Percentiles rank a stretch among this genome's conserved stretches.
Evolutionary conservation across 2,329 filamentous ascomycete genomes (phyloP).

Genomic region (Arthrocladium fulminans): DNA sequence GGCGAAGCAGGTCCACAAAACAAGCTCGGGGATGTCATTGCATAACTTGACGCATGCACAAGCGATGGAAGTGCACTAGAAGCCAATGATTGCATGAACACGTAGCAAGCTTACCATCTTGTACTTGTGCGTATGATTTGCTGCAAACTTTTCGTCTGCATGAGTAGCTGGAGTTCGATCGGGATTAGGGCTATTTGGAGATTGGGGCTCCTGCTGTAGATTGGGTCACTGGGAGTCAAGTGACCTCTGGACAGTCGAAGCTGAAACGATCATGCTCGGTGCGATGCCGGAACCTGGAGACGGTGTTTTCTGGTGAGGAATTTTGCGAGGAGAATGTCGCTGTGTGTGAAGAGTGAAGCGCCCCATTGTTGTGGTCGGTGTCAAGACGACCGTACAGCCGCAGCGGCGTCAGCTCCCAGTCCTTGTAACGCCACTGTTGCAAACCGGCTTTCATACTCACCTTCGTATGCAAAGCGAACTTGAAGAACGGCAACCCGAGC

Average conservation of each 20-base stretch:
- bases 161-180: background rate
- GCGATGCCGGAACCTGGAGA: background rate
- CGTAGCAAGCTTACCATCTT: background rate
- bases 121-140: background rate
- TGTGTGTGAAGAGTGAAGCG: too few species aligned
- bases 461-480: too few species aligned
- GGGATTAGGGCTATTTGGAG: background rate
- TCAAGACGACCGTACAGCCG: background rate
- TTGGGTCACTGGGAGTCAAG: background rate
- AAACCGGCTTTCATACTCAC: too few species aligned
- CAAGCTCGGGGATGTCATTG: background rate
- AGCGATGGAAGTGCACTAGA: background rate
- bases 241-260: background rate
- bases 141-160: background rate
- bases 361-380: background rate
- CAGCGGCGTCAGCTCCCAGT: background rate
- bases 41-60: background rate
- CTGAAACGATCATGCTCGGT: background rate
- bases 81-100: slow-evolving; percentile 1
- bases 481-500: too few species aligned
- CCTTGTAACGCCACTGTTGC: too few species aligned
- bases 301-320: too few species aligned
- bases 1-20: too few species aligned
- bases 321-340: too few species aligned
- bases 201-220: background rate